phyloP scores from a whole-genome alignment of 306 rosid genomes.

The Begonia masoniana region DNA sequence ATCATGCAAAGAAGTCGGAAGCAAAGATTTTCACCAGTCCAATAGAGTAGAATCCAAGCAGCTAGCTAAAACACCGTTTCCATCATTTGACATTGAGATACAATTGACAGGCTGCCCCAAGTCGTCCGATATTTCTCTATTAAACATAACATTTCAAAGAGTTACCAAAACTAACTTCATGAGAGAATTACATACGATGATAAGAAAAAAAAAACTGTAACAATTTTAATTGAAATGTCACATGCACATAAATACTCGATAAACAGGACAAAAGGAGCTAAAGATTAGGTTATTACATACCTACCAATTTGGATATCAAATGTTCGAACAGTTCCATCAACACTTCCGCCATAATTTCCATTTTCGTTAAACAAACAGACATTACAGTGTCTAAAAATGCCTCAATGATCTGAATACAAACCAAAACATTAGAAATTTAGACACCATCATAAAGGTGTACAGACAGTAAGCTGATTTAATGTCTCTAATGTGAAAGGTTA shows the following conservation, averaged over 20 bases:
- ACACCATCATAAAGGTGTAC: not conserved
- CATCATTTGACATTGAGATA: slow-evolving; percentile 86
- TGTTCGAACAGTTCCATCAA: slow-evolving; percentile 88
- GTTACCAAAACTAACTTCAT: not conserved
- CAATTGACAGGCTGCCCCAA: slow-evolving; percentile 89
- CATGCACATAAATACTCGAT: no score
- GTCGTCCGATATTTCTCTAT: slow-evolving; percentile 69
- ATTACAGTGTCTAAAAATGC: slow-evolving; percentile 76
- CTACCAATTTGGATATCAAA: slow-evolving; percentile 84
- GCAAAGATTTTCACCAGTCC: slow-evolving; percentile 40
- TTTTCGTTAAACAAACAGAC: slow-evolving; percentile 79
- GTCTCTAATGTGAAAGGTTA: slow-evolving; percentile 2
- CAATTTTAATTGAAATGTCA: not conserved
- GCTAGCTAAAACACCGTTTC: slow-evolving; percentile 75
- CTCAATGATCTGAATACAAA: slow-evolving; percentile 62
- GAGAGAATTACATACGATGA: not conserved
- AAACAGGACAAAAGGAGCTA: no score
- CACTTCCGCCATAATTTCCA: slow-evolving; percentile 89
- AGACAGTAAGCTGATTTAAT: not conserved
- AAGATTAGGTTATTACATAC: slow-evolving; percentile 13
- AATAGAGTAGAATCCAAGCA: slow-evolving; percentile 77
- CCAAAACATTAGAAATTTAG: slow-evolving; percentile 4
- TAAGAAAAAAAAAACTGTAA: no score
- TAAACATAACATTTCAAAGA: no score
- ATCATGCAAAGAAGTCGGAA: not conserved